These are phyloP conservation scores for Cyclanthera cordifolia DNA, from an alignment of 306 rosid genomes.

Conservation along the genomic window DNA sequence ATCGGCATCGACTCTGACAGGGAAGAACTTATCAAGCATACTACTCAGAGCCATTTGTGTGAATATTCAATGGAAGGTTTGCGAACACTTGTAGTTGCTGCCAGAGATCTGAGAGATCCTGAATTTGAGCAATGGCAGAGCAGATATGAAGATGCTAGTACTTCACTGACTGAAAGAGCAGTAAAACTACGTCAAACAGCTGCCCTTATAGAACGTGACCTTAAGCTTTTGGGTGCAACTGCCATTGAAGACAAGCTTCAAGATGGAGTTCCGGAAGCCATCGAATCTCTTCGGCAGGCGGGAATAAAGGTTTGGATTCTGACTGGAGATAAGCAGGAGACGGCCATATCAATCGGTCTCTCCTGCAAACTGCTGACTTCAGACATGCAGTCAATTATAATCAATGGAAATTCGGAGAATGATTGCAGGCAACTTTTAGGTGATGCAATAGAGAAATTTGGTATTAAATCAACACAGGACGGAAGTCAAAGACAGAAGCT, in stretches of 20 bases:
- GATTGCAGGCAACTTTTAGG: constrained; percentile 66
- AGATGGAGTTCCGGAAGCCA: constrained; percentile 92
- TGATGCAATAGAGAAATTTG: constrained; percentile 51
- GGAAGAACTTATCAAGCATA: constrained; percentile 20
- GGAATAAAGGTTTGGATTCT: constrained; percentile 99
- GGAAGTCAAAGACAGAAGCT: constrained; percentile 21
- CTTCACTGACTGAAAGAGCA: constrained; percentile 69
- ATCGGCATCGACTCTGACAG: constrained; percentile 29
- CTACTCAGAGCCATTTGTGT: constrained; percentile 60
- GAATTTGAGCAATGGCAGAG: constrained; percentile 82
- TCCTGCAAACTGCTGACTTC: constrained; percentile 77
- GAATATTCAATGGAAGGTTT: constrained; percentile 76
- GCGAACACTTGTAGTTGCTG: constrained; percentile 83
- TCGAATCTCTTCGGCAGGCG: constrained; percentile 83
- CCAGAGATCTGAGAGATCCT: constrained; percentile 55
- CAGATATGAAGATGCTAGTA: constrained; percentile 84
- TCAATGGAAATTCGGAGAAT: constrained; percentile 64
- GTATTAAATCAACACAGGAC: constrained; percentile 31
- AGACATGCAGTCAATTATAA: constrained; percentile 65
- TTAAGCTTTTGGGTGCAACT: constrained; percentile 80
- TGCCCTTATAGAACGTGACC: constrained; percentile 54
- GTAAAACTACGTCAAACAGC: constrained; percentile 68
- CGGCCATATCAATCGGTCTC: constrained; percentile 86
- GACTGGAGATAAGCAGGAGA: constrained; percentile 99
- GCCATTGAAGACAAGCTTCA: constrained; percentile 97